Base-by-base conservation (phyloP, 2,329 filamentous ascomycete genomes). In the Fusarium lateritium region DNA sequence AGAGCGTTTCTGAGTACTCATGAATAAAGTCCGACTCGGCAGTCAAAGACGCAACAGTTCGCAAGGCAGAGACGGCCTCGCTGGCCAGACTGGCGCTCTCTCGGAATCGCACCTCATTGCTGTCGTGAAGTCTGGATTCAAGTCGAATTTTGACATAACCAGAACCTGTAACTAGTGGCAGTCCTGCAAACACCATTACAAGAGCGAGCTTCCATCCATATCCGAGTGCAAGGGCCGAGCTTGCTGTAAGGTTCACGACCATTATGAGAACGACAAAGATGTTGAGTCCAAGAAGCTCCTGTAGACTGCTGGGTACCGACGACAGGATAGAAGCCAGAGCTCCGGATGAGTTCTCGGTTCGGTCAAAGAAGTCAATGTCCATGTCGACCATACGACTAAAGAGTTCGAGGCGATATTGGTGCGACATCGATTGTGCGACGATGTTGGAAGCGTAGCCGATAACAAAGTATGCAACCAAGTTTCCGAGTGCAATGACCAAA, bases 181-280 rank as follows among this genome's bases (percentile, higher is more conserved):
- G 63, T 4, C 78, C 81, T 13, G 77, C 83, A 42, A 82, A 79
- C 0, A 82, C 74, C 28, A 79, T 76, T 0, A 85, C 82, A 4
- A 86, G 73, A 1, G 79, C 80, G 2, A 86, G 73, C 36, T 81
- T 84, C 83, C 82, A 86, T 2, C 78, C 79, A 53, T 79, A 76
- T 0, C 73, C 78, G 3, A 86, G 66, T 0, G 80, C 76, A 0
- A 86, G 68, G 2, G 82, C 75, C 22, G 76, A 78, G 55, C 76
- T 80, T 4, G 78, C 75, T 2, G 82, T 28, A 0, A 86, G 62
- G 28, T 78, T 84, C 39, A 83, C 60, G 3, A 82, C n/a, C 7
- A 79, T 73, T 21, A 83, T 77, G 2, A 84, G 45, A 14, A 86
- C 79, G 7, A 84, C 61, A 3, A 75, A 77, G 8, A 85, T 67